Evolutionary conservation across 768 basidiomycete genomes (phyloP), one percentile per base, ranked within the genome.

Genomic region (Kwoniella sp.): DNA sequence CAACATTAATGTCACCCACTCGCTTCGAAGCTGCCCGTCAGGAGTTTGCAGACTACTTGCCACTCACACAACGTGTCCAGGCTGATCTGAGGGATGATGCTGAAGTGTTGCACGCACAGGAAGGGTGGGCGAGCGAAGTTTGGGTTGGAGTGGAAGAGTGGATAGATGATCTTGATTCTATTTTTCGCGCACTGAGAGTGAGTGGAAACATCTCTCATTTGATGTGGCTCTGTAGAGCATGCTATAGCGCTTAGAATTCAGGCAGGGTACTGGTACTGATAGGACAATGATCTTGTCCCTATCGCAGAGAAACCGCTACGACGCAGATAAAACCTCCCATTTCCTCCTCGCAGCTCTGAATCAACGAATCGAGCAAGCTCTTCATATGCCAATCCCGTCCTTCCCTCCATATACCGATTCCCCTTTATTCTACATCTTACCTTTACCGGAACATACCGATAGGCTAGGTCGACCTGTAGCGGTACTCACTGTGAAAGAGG

Each of bases 381-480:
- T 77, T 0, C 74, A 79, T 36, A 5, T 9, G 1, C 59, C 71
- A 4, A 67, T 73, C 12, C 74, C 74, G 10, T 29, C 64, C 0
- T 57, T 64, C 22, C 55, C 68, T 0, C 69, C 68, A 10, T 74
- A 74, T 58, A 64, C 66, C 4, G 51, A 62, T 1, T 65, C 74
- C 0, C 51, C 71, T 0, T 66, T 80, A 1, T 77, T 76, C 64
- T 66, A 73, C 58, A 70, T 79, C 44, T 66, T 80, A 2, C 77
- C 78, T 29, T 57, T 72, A 46, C 71, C 71, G 40, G 36, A 52
- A 9, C 73, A 65, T 37, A 63, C 65, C n/a, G 77, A 79, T 50
- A 55, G 64, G 7, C 37, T 70, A 10, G 63, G 58, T 10, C 65
- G 77, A 21, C 79, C 78, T 4, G 67, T 78, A 9, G 76, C 68